A percentile compares a stretch with the other conserved stretches of the same genome.
Evolutionary conservation across 2,329 filamentous ascomycete species (phyloP).

Genomic region (Exophiala spinifera): DNA sequence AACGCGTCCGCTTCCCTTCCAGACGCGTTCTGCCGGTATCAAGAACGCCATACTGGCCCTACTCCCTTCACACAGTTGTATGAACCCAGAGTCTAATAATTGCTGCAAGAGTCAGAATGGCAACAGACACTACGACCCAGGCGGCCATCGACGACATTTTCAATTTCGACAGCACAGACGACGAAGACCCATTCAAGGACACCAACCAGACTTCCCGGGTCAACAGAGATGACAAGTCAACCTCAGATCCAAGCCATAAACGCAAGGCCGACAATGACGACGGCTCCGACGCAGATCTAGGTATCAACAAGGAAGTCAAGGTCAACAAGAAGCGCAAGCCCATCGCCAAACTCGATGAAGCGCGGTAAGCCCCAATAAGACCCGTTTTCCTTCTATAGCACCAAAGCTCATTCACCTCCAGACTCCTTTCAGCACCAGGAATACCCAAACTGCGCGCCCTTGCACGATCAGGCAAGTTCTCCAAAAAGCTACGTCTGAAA

Average conservation of each 20-base stretch:
- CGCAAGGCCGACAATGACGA: constrained; percentile 44
- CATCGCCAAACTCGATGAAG: constrained; percentile 81
- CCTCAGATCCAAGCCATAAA: constrained; percentile 32
- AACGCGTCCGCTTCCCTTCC: not conserved
- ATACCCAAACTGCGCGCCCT: constrained; percentile 71
- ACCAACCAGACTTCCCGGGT: constrained; percentile 10
- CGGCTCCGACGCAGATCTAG: constrained; percentile 59
- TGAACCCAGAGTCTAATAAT: too few species aligned
- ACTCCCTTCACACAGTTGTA: not conserved
- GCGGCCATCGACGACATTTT: constrained; percentile 66
- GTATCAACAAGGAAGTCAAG: constrained; percentile 83
- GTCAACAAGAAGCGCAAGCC: constrained; percentile 74
- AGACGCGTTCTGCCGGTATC: constrained; percentile 11
- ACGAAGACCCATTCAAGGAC: constrained; percentile 38
- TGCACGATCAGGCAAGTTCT: constrained; percentile 21
- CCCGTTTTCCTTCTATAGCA: not conserved
- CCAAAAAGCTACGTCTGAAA: constrained; percentile 55
- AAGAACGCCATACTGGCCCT: not conserved
- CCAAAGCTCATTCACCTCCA: constrained; percentile 34
- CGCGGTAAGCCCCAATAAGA: constrained; percentile 50
- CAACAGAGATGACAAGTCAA: constrained; percentile 27
- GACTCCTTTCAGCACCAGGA: constrained; percentile 76
- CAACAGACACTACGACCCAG: constrained; percentile 29
- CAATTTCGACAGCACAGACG: constrained; percentile 61
- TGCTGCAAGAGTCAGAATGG: constrained; percentile 16